Evolutionary conservation across 129 eudicot genomes (phyloP).

Genomic region (sunflower (Helianthus annuus)): DNA sequence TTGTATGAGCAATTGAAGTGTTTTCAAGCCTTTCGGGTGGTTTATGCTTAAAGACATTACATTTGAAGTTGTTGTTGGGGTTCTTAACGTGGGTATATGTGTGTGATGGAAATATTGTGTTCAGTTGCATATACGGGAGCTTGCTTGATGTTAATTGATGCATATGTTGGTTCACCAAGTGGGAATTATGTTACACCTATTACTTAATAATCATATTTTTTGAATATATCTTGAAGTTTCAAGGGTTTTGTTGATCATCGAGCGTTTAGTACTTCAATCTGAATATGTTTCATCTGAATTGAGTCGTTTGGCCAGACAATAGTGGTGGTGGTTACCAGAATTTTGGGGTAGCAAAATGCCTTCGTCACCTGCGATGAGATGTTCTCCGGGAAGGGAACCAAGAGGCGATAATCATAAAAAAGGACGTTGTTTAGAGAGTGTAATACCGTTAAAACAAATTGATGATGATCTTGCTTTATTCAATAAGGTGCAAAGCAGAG

Average conservation of each 20-base stretch:
- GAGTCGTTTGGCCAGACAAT: conserved; percentile 12
- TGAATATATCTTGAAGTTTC: not conserved
- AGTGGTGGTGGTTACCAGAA: not conserved
- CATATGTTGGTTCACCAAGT: not conserved
- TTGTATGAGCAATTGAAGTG: conserved; percentile 14
- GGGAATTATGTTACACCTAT: not conserved
- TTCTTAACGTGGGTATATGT: not conserved
- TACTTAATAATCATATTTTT: conserved; percentile 3
- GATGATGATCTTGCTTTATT: conserved; percentile 88
- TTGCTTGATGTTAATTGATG: conserved; percentile 8
- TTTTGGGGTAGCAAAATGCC: conserved; percentile 51
- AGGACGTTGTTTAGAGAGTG: conserved; percentile 80
- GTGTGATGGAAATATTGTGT: not conserved
- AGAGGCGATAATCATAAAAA: conserved; percentile 75
- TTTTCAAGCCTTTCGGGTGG: conserved; percentile 12
- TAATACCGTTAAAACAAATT: conserved; percentile 46
- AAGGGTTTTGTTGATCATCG: not conserved
- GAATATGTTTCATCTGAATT: not conserved
- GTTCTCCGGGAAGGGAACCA: conserved; percentile 64
- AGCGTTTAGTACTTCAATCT: not conserved
- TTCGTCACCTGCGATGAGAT: conserved; percentile 74
- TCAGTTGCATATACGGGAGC: conserved; percentile 16
- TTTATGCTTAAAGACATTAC: conserved; percentile 15
- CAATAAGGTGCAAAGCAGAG: conserved; percentile 77
- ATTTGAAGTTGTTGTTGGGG: conserved; percentile 8